phyloP scores from a whole-genome alignment of 805 yeast genomes.

The Wickerhamomyces rabaulensis region DNA sequence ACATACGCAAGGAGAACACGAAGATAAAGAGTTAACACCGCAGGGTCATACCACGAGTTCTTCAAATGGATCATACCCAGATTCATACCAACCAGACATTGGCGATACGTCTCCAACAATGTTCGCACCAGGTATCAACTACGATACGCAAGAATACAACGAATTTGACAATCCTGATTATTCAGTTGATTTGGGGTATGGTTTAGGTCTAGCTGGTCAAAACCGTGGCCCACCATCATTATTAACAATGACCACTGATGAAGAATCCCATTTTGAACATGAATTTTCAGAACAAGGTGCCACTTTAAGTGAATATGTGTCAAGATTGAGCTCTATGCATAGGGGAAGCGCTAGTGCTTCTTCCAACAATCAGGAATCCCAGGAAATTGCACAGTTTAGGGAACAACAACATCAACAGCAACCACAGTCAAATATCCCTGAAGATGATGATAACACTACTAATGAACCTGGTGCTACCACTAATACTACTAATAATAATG shows the following conservation, averaged over 20 bases:
- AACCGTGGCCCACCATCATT: constrained; percentile 24
- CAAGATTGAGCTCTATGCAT: not conserved
- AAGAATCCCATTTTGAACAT: not conserved
- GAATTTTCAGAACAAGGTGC: not conserved
- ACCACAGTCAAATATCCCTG: not conserved
- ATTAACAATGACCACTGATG: constrained; percentile 16
- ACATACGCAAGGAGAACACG: not conserved
- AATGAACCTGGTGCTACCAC: not conserved
- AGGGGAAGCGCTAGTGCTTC: not conserved
- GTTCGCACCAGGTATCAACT: not conserved
- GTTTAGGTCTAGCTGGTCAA: constrained; percentile 15
- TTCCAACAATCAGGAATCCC: not conserved
- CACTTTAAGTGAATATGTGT: not conserved
- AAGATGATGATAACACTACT: not conserved
- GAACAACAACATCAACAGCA: not conserved
- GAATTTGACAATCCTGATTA: constrained; percentile 12
- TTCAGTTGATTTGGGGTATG: constrained; percentile 22
- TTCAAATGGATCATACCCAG: constrained; percentile 5
- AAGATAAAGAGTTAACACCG: constrained; percentile 1
- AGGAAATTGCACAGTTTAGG: not conserved
- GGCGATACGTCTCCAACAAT: not conserved
- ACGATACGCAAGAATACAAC: constrained; percentile 3
- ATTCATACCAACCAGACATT: not conserved
- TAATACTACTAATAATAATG: not conserved
- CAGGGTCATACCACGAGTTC: not conserved